Base-by-base conservation (phyloP, 306 rosid species). In the Prunus campanulata region DNA sequence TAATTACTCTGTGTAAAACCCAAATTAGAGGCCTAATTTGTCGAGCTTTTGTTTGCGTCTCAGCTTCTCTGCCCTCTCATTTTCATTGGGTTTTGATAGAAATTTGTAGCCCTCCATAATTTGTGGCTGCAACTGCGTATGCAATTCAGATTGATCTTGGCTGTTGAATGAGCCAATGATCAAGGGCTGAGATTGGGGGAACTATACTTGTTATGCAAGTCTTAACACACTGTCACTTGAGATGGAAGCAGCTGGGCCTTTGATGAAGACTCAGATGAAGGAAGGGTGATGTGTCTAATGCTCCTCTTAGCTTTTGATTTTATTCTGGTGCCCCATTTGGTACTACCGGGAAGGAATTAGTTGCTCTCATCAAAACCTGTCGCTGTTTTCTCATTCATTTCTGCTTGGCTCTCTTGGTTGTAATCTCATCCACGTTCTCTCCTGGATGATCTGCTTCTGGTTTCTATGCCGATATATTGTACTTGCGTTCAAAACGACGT, bases 11-110 rank as follows among this genome's bases (percentile, higher is more conserved):
- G 5, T 10, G 59, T 48, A 22, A 50, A 35, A n/a, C 15, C 62
- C 10, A 50, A 63, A 35, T 13, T 46, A 10, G 56, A 47, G 24
- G 70, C 71, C 75, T 48, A 32, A 56, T 68, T 71, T 51, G 35
- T 27, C 51, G 19, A 46, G 54, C 16, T 18, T 39, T 29, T 15
- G 74, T 50, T 49, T 44, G 49, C 16, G 78, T 68, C 25, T 62
- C 61, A 71, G 76, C 75, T 80, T 77, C 63, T 27, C 50, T 29
- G 49, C n/a, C 54, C 69, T 79, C 39, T 83, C 83, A 47, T 72
- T 62, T 59, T 71, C 77, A 57, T 56, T 50, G 61, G 76, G 20
- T 61, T 47, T 68, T 67, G 25, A 56, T 27, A 22, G 44, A n/a
- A 18, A 1, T 25, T 19, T 20, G 24, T 20, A 25, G 49, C 65